Evolutionary conservation across 768 basidiomycete species (phyloP).

Genomic region (Leucosporidium creatinivorum): DNA sequence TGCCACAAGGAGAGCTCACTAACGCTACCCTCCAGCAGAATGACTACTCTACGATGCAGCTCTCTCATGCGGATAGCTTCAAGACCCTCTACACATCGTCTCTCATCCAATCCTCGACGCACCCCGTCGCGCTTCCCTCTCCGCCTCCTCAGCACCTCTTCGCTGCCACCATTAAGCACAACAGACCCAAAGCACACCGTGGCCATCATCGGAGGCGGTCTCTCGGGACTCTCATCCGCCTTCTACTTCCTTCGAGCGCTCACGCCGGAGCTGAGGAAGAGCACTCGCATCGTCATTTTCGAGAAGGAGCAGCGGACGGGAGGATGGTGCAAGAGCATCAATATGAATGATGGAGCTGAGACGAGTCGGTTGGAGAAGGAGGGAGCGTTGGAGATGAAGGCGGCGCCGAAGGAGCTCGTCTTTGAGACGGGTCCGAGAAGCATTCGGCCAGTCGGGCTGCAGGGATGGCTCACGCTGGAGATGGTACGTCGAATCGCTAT

Average conservation of each 20-base stretch:
- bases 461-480: slow-evolving; percentile 61
- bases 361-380: slow-evolving; percentile 13
- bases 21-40: too few relatives aligned
- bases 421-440: slow-evolving; percentile 85
- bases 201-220: slow-evolving; percentile 68
- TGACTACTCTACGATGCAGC: too few relatives aligned
- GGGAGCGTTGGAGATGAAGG: slow-evolving; percentile 34
- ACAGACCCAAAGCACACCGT: slow-evolving; percentile 38
- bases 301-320: slow-evolving; percentile 62
- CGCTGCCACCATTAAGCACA: not conserved
- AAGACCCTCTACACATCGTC: too few relatives aligned
- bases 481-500: slow-evolving; percentile 52
- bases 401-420: slow-evolving; percentile 44
- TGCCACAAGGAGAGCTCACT: too few relatives aligned
- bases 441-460: slow-evolving; percentile 60
- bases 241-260: slow-evolving; percentile 66
- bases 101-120: too few relatives aligned
- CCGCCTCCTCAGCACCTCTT: too few relatives aligned
- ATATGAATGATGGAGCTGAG: slow-evolving; percentile 33
- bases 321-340: slow-evolving; percentile 73
- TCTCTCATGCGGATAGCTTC: too few relatives aligned
- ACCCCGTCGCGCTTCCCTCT: too few relatives aligned
- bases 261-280: slow-evolving; percentile 41
- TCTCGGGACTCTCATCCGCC: slow-evolving; percentile 73
- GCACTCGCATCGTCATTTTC: slow-evolving; percentile 56